Percentiles rank a stretch among this genome's conserved stretches.
Evolutionary conservation across 371 early-diverging fungal genomes (phyloP).

Genomic region (Phascolomyces articulosus): DNA sequence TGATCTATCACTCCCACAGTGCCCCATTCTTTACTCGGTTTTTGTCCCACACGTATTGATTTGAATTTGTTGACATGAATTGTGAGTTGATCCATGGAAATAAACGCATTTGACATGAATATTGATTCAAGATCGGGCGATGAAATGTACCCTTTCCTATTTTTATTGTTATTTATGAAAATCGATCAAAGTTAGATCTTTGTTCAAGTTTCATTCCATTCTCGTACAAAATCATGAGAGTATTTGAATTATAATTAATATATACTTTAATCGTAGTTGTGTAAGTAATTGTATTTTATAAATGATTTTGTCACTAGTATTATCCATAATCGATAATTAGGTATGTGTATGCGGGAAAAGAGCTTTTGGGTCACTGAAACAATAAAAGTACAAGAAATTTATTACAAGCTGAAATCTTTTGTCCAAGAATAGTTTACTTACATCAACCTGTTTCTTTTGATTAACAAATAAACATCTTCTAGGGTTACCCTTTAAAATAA

Average conservation of each 20-base stretch:
- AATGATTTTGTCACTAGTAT: neutral
- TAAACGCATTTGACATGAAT: slow-evolving; percentile 2
- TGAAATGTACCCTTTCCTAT: neutral
- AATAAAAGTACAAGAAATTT: too few species aligned
- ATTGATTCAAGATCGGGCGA: neutral
- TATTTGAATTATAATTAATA: neutral
- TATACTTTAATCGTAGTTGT: neutral
- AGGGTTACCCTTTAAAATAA: too few species aligned
- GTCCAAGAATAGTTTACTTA: too few species aligned
- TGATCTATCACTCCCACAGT: slow-evolving; percentile 42
- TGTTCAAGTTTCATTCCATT: too few species aligned
- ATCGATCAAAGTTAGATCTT: too few species aligned
- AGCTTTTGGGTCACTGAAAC: too few species aligned
- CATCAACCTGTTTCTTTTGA: too few species aligned
- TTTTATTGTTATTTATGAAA: neutral
- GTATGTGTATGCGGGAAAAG: too few species aligned
- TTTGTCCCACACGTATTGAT: slow-evolving; percentile 32
- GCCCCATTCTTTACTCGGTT: slow-evolving; percentile 37
- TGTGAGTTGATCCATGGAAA: slow-evolving; percentile 16
- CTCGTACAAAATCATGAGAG: neutral
- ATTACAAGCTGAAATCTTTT: too few species aligned
- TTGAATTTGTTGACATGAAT: slow-evolving; percentile 13
- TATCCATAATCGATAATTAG: neutral
- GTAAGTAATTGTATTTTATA: neutral
- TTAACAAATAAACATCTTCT: too few species aligned